Evolutionary conservation across 1,284 basidiomycete genomes (phyloP).

Genomic region (Apiotrichum gracile): DNA sequence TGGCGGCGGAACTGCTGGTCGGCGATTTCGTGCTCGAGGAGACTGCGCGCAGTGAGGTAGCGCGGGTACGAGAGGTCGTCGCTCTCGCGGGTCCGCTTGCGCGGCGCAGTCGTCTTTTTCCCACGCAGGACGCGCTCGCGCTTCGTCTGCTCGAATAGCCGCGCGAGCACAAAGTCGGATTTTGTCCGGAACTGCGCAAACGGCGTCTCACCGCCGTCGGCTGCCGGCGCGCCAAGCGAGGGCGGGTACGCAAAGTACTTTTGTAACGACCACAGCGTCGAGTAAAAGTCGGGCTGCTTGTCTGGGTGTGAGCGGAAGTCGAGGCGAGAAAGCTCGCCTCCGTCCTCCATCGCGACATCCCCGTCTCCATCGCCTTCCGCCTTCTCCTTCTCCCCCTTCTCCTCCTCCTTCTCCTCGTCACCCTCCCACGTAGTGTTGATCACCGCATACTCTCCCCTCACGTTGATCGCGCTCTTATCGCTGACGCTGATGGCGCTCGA

Average conservation of each 20-base stretch:
- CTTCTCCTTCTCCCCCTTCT: slow-evolving; percentile 24
- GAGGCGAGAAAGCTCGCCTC: background rate
- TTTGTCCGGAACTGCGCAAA: slow-evolving; percentile 36
- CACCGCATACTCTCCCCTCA: slow-evolving; percentile 39
- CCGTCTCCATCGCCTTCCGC: slow-evolving; percentile 15
- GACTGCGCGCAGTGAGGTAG: slow-evolving; percentile 37
- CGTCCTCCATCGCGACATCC: slow-evolving; percentile 6
- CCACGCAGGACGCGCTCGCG: slow-evolving; percentile 28
- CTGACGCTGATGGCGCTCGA: slow-evolving; percentile 37
- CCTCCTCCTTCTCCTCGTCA: slow-evolving; percentile 5
- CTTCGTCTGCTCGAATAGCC: slow-evolving; percentile 35
- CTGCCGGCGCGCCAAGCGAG: slow-evolving; percentile 32
- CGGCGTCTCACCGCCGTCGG: slow-evolving; percentile 20
- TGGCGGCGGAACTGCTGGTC: slow-evolving; percentile 45
- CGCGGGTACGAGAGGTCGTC: slow-evolving; percentile 36
- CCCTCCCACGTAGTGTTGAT: slow-evolving; percentile 38
- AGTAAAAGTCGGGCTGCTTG: slow-evolving; percentile 36
- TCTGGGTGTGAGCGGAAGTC: background rate
- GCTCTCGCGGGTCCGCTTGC: slow-evolving; percentile 26
- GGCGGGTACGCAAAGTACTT: slow-evolving; percentile 43
- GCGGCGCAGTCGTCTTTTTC: slow-evolving; percentile 21
- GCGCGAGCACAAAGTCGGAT: slow-evolving; percentile 36
- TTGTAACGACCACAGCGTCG: slow-evolving; percentile 45
- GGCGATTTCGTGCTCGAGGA: slow-evolving; percentile 39
- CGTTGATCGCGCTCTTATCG: slow-evolving; percentile 44